Percentiles rank a stretch among this genome's conserved stretches.
Conservation (phyloP, 1,139 yeast species). For the Meyerozyma elateridarum region DNA sequence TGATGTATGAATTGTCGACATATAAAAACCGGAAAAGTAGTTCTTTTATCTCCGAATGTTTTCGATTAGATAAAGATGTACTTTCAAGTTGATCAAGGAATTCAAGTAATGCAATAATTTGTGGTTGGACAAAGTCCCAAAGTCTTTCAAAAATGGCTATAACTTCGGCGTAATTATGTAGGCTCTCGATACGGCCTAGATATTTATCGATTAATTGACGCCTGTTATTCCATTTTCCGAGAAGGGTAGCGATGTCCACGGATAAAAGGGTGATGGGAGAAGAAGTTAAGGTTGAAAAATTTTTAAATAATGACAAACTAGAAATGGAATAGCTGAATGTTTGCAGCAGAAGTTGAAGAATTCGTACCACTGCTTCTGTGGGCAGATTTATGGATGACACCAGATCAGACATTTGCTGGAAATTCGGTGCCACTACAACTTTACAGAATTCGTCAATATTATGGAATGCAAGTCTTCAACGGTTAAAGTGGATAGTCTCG, state of each 20-base stretch:
- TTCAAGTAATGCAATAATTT: neutral
- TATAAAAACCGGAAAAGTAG: neutral
- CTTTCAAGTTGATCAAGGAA: no score
- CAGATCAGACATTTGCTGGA: conserved; percentile 2
- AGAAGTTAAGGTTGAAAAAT: neutral
- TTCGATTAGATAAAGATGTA: no score
- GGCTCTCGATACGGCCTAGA: conserved; percentile 1
- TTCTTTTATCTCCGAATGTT: no score
- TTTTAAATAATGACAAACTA: neutral
- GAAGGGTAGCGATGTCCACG: neutral
- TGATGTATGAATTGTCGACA: neutral
- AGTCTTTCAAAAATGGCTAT: neutral
- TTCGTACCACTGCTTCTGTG: conserved; percentile 1
- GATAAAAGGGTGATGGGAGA: neutral
- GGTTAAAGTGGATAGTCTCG: no score
- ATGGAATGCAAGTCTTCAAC: no score
- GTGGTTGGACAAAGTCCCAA: conserved; percentile 4
- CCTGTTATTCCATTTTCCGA: conserved; percentile 1
- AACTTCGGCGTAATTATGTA: neutral
- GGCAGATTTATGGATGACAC: neutral
- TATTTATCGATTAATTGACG: neutral
- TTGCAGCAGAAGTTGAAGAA: conserved; percentile 1
- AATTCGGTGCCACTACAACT: no score
- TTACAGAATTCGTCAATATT: no score
- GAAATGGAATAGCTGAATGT: neutral